phyloP scores from a whole-genome alignment of 2,329 filamentous ascomycete species.

The Penicillium hesseltinei region DNA sequence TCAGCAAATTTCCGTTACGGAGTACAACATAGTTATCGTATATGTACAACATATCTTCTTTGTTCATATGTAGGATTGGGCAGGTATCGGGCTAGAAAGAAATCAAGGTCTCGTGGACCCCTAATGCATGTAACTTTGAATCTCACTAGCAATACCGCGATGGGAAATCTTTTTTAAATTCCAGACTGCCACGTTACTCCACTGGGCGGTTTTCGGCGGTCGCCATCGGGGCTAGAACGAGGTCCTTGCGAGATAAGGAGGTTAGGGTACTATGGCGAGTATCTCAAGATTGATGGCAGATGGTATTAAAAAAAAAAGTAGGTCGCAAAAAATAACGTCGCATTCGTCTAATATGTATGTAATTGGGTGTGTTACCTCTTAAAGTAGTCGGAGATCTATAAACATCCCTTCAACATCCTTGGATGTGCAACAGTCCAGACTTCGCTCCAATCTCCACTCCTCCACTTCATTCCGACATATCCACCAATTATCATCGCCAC shows the following conservation, averaged over 20 bases:
- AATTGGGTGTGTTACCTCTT: not conserved
- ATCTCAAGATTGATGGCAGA: not conserved
- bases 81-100: not conserved
- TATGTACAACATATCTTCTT: not conserved
- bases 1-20: not conserved
- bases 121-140: constrained; percentile 1
- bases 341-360: not conserved
- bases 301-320: too few species aligned
- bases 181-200: constrained; percentile 8
- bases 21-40: too few species aligned
- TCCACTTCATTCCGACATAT: constrained; percentile 1
- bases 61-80: constrained; percentile 3
- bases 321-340: not conserved
- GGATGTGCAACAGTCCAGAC: constrained; percentile 10
- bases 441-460: constrained; percentile 11
- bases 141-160: constrained; percentile 4
- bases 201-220: constrained; percentile 11
- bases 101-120: not conserved
- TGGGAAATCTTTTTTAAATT: not conserved
- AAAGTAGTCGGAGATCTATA: not conserved
- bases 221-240: constrained; percentile 5
- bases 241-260: constrained; percentile 7
- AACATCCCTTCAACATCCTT: not conserved
- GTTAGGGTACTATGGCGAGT: not conserved
- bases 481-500: constrained; percentile 11